These are phyloP conservation scores for Trichoderma sp. DNA, from an alignment of 2,329 filamentous ascomycete genomes.

Conservation along the genomic window DNA sequence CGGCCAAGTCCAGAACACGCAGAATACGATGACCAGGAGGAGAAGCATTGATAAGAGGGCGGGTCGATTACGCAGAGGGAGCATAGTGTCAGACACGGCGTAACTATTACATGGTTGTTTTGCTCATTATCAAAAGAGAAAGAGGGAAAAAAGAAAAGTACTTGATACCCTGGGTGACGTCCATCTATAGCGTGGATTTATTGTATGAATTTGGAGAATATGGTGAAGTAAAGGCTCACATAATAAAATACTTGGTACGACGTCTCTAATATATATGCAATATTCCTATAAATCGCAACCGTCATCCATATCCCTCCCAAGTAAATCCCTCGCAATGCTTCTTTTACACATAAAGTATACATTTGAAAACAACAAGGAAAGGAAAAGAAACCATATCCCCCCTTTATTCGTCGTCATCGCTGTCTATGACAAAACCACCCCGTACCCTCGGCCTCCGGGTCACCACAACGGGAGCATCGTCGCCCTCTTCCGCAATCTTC, in stretches of 20 bases:
- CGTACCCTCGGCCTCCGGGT: slow-evolving; percentile 48
- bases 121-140: neutral
- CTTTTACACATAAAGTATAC: neutral
- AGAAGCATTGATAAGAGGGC: slow-evolving; percentile 32
- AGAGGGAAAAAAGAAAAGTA: neutral
- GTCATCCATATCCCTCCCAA: slow-evolving; percentile 5
- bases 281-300: neutral
- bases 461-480: slow-evolving; percentile 32
- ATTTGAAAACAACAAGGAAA: neutral
- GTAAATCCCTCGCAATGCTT: neutral
- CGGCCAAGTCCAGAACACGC: slow-evolving; percentile 35
- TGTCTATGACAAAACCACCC: slow-evolving; percentile 60
- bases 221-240: neutral
- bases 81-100: neutral
- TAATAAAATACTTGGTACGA: neutral
- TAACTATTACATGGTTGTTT: neutral
- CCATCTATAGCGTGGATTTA: neutral
- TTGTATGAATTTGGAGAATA: neutral
- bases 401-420: slow-evolving; percentile 56
- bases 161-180: slow-evolving; percentile 1
- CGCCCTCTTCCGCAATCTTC: slow-evolving; percentile 36
- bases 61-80: slow-evolving; percentile 9
- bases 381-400: too few species aligned
- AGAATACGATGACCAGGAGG: slow-evolving; percentile 37
- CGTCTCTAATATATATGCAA: neutral